Evolutionary conservation across 345 rosid species (phyloP).

Genomic region (Dimocarpus longan): DNA sequence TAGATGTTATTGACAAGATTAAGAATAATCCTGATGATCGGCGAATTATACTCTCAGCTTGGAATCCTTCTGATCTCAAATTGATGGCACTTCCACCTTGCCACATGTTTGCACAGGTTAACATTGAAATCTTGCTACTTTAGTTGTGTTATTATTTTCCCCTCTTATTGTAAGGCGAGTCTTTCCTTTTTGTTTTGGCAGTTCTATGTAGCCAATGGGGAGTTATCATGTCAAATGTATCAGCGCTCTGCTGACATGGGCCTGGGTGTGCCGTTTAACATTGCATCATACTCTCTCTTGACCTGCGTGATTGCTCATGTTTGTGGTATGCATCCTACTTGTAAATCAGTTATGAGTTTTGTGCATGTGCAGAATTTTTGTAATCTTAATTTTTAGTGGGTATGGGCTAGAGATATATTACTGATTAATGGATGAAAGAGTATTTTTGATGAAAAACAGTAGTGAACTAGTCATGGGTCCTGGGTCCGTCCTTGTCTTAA

Average conservation of each 20-base stretch:
- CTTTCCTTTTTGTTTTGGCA: constrained; percentile 30
- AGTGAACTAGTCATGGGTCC: neutral
- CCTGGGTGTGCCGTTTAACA: constrained; percentile 94
- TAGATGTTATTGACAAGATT: constrained; percentile 85
- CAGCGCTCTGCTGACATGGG: constrained; percentile 99
- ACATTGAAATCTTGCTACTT: neutral
- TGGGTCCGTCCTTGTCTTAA: neutral
- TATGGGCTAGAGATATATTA: neutral
- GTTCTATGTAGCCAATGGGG: constrained; percentile 90
- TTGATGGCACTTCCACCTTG: constrained; percentile 99
- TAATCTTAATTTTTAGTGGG: neutral
- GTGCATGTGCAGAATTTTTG: neutral
- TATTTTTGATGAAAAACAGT: neutral
- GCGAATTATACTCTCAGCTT: constrained; percentile 87
- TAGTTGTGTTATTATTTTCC: neutral
- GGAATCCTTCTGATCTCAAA: constrained; percentile 96
- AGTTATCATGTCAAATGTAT: constrained; percentile 97
- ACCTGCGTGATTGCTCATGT: constrained; percentile 94
- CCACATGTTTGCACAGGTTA: constrained; percentile 98
- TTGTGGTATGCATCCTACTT: constrained; percentile 57
- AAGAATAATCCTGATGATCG: constrained; percentile 92
- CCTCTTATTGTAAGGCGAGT: constrained; percentile 6
- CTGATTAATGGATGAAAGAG: neutral
- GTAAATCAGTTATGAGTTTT: neutral
- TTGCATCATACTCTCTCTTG: constrained; percentile 92